Evolutionary conservation across 2,329 filamentous ascomycete genomes (phyloP).

Genomic region (Zalaria sp.): DNA sequence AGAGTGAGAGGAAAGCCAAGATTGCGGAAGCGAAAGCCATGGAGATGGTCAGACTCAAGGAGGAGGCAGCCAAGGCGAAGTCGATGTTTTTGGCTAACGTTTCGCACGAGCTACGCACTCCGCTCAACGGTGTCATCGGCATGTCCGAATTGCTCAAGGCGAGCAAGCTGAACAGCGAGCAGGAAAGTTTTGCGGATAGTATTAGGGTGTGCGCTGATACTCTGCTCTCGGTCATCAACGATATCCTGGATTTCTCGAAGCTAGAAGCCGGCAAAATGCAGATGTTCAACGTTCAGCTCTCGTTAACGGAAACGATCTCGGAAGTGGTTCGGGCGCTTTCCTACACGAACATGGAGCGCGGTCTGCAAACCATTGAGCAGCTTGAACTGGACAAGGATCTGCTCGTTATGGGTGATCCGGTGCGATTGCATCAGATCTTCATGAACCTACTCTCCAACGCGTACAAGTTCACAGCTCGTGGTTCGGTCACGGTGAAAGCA

Average conservation of each 20-base stretch:
- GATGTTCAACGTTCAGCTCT: slow-evolving; percentile 45
- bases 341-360: slow-evolving; percentile 48
- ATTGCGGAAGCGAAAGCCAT: slow-evolving; percentile 62
- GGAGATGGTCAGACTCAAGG: slow-evolving; percentile 65
- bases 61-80: slow-evolving; percentile 72
- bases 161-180: slow-evolving; percentile 41
- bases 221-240: slow-evolving; percentile 37
- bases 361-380: slow-evolving; percentile 43
- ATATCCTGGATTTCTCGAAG: slow-evolving; percentile 38
- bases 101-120: slow-evolving; percentile 43
- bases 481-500: slow-evolving; percentile 72
- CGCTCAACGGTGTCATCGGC: slow-evolving; percentile 40
- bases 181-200: slow-evolving; percentile 48
- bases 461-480: slow-evolving; percentile 83
- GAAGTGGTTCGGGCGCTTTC: slow-evolving; percentile 50
- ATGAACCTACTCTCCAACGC: slow-evolving; percentile 86
- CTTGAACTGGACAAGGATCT: slow-evolving; percentile 41
- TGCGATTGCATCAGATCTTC: slow-evolving; percentile 36
- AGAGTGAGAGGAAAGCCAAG: slow-evolving; percentile 64
- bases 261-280: slow-evolving; percentile 40
- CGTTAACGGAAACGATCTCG: slow-evolving; percentile 42
- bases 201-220: slow-evolving; percentile 50
- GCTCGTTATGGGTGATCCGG: slow-evolving; percentile 36
- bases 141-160: slow-evolving; percentile 48
- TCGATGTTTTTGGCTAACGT: slow-evolving; percentile 55